Conservation (phyloP, 345 rosid genomes). For the Linum tenue region DNA sequence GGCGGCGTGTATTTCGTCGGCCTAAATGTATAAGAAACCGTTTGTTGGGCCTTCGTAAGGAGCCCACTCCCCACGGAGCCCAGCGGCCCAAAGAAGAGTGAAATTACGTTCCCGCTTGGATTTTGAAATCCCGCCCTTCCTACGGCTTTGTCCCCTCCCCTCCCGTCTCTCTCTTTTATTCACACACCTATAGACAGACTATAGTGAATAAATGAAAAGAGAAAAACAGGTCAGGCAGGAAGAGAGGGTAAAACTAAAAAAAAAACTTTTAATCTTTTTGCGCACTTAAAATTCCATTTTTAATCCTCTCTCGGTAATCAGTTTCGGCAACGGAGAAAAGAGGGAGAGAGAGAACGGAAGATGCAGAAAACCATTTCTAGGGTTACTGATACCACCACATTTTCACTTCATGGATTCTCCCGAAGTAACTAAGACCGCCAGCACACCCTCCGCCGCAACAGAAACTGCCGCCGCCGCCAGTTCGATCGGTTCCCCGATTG, state of each 20-base stretch:
- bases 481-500: slow-evolving; percentile 25
- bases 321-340: neutral
- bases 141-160: neutral
- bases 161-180: neutral
- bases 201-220: too few relatives aligned
- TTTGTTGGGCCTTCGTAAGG: too few relatives aligned
- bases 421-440: slow-evolving; percentile 9
- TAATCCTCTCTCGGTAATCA: too few relatives aligned
- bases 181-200: neutral
- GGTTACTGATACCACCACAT: slow-evolving; percentile 3
- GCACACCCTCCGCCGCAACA: slow-evolving; percentile 1
- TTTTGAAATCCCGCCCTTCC: neutral
- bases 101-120: neutral
- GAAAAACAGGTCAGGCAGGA: neutral
- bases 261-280: too few relatives aligned
- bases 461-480: neutral
- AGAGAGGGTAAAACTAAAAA: too few relatives aligned
- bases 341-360: slow-evolving; percentile 1
- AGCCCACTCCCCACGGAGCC: neutral
- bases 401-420: slow-evolving; percentile 25
- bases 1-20: too few relatives aligned
- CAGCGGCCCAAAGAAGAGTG: neutral
- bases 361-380: slow-evolving; percentile 18
- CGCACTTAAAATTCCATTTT: too few relatives aligned
- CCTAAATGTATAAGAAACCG: too few relatives aligned